phyloP scores from a whole-genome alignment of 2,329 filamentous ascomycete species.

The Aspergillus sojae region DNA sequence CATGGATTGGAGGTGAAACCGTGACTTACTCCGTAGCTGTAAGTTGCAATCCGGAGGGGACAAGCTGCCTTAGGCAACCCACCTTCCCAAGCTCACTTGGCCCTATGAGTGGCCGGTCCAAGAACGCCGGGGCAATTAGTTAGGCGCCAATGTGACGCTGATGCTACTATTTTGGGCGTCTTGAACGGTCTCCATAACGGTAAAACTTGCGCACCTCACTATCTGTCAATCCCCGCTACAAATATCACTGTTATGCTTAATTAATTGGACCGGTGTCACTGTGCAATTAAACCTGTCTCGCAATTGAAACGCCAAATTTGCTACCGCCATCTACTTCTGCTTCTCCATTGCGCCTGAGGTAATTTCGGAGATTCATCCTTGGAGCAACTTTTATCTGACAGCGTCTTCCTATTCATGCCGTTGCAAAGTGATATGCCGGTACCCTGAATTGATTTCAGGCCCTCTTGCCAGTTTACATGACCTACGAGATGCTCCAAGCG shows the following conservation, averaged over 20 bases:
- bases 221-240: background rate
- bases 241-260: background rate
- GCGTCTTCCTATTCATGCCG: background rate
- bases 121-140: background rate
- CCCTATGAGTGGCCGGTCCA: background rate
- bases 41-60: slow-evolving; percentile 1
- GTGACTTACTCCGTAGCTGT: background rate
- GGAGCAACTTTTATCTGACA: background rate
- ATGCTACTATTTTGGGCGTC: slow-evolving; percentile 1
- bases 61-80: background rate
- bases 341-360: background rate
- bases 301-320: background rate
- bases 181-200: background rate
- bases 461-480: background rate
- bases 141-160: background rate
- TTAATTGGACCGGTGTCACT: background rate
- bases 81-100: background rate
- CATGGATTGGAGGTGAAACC: slow-evolving; percentile 1
- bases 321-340: background rate
- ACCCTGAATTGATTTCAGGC: background rate
- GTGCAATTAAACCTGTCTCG: slow-evolving; percentile 5
- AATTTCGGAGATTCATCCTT: background rate
- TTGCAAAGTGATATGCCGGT: background rate
- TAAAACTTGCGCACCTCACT: background rate
- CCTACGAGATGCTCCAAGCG: background rate